Conservation (phyloP, 768 basidiomycete genomes). For the Suillus cothurnatus region DNA sequence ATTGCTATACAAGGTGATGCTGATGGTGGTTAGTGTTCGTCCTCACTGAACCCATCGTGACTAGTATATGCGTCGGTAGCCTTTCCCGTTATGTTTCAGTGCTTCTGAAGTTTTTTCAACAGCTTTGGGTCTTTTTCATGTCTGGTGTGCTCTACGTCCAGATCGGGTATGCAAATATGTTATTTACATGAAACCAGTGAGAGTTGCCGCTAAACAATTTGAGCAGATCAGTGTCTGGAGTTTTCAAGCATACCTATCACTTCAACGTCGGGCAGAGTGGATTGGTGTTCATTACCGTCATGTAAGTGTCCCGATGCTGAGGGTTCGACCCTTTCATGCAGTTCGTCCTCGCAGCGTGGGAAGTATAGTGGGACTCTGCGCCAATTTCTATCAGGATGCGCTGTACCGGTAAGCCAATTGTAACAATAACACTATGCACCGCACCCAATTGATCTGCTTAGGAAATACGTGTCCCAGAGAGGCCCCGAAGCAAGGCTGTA, state of each 20-base stretch:
- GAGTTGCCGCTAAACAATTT: slow-evolving; percentile 3
- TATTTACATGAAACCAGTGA: not conserved
- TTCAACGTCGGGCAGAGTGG: slow-evolving; percentile 67
- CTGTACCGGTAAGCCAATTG: slow-evolving; percentile 43
- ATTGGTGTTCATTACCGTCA: slow-evolving; percentile 56
- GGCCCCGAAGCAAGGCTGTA: slow-evolving; percentile 63
- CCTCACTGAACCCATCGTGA: slow-evolving; percentile 64
- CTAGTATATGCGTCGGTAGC: slow-evolving; percentile 65
- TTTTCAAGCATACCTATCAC: slow-evolving; percentile 56
- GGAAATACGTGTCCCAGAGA: slow-evolving; percentile 28
- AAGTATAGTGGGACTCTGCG: slow-evolving; percentile 44
- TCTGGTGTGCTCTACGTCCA: slow-evolving; percentile 76
- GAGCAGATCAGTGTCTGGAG: slow-evolving; percentile 52
- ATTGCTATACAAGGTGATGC: not conserved
- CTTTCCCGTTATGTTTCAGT: slow-evolving; percentile 7
- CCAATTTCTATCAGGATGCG: slow-evolving; percentile 47
- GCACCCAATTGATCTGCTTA: slow-evolving; percentile 31
- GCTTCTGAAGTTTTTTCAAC: not conserved
- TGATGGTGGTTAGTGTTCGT: slow-evolving; percentile 18
- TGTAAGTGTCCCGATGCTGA: slow-evolving; percentile 38
- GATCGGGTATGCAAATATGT: slow-evolving; percentile 44
- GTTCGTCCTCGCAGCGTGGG: slow-evolving; percentile 47
- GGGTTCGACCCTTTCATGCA: slow-evolving; percentile 1
- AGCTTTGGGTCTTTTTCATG: slow-evolving; percentile 69
- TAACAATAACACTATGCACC: not conserved